Base-by-base conservation (phyloP, 805 yeast species). In the Saccharomyces eubayanus region DNA sequence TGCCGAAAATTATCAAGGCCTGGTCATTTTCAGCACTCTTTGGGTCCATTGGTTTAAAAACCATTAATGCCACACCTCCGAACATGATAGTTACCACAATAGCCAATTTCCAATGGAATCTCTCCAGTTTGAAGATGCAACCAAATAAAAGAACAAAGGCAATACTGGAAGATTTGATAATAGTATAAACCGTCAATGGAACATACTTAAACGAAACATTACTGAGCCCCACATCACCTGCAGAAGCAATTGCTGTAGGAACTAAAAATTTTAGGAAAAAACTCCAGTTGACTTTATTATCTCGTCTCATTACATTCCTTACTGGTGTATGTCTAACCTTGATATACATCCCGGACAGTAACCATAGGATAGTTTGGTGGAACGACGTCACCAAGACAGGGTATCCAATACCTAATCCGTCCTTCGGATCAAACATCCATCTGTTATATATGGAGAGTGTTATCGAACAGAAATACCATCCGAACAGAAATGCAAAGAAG, bases 171-270 rank as follows among this genome's bases (percentile, higher is more conserved):
- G 97, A 87, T 67, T 94, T 94, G 55, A 94, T 82, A 89, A 92
- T 90, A 8, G 98, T 92, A 69, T 91, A 94, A 48, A 91, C 79
- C 16, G 91, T 82, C 58, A 94, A 75, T 1, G 96, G 81, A 48
- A 94, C 86, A 64, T 81, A 84, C 58, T 85, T 76, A 62, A 91
- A 81, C 28, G 96, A 85, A 31, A 85, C 82, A 69, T 94, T 94
- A 30, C 96, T 92, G 58, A 90, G 76, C 1, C 99, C 98, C 59
- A 94, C 90, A 70, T 94, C 99, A 16, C 96, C 92, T 1, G 96
- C 89, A 1, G 91, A 81, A 0, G 97, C 94, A 12, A 88, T 47
- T 0, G 96, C 85, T 65, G 97, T 89, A 0, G 97, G 97, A 1
- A 88, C 64, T 45, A 89, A 82, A 51, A 78, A 83, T 27, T 72